Evolutionary conservation across 179 eudicot species (phyloP).

Genomic region (Nepenthes alata): DNA sequence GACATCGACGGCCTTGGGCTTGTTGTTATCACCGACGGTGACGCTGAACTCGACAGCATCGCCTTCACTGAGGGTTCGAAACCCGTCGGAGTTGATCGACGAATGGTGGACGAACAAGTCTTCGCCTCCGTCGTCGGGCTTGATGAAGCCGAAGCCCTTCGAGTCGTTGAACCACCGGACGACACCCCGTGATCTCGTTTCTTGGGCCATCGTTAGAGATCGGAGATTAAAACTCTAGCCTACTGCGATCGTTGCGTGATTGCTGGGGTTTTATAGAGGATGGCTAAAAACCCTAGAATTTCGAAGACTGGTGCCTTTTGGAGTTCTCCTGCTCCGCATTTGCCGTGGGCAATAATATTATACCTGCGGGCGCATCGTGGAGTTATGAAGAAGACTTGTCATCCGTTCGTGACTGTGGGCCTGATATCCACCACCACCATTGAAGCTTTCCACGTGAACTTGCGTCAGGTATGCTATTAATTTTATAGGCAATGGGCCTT

Average conservation of each 20-base stretch:
- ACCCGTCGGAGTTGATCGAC: constrained; percentile 49
- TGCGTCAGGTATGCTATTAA: no score
- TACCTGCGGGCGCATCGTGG: no score
- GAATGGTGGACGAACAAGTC: constrained; percentile 67
- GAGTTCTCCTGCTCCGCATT: no score
- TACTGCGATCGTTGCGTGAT: not conserved
- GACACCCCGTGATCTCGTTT: constrained; percentile 23
- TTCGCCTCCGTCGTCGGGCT: constrained; percentile 35
- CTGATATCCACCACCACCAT: no score
- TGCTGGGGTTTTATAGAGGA: not conserved
- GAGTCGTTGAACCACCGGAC: constrained; percentile 42
- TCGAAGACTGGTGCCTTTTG: no score
- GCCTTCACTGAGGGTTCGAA: constrained; percentile 31
- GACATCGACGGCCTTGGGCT: constrained; percentile 50
- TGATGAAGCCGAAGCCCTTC: constrained; percentile 70
- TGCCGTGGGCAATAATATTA: no score
- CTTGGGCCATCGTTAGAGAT: constrained; percentile 37
- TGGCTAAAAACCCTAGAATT: no score
- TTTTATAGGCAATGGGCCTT: no score
- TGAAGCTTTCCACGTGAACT: no score
- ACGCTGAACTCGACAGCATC: constrained; percentile 45
- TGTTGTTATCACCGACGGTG: constrained; percentile 18
- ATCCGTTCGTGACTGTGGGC: no score
- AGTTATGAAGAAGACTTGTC: no score
- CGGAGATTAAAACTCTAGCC: not conserved